phyloP scores from a whole-genome alignment of 495 filamentous ascomycete species.

The Lentithecium fluviatile region DNA sequence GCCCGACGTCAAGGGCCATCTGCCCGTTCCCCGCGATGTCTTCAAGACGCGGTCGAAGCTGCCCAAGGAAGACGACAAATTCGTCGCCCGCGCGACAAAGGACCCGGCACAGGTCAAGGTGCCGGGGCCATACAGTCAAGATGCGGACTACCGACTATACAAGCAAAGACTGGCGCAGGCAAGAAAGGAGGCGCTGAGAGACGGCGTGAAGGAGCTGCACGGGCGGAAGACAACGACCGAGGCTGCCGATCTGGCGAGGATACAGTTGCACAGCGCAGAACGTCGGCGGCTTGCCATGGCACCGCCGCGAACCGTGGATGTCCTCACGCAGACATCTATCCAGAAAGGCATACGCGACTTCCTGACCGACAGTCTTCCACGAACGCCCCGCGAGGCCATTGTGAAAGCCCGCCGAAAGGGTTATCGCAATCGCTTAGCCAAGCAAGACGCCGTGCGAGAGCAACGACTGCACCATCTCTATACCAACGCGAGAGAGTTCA shows the following conservation, averaged over 20 bases:
- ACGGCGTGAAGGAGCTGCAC: conserved; percentile 60
- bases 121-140: conserved; percentile 6
- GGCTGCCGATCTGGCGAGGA: conserved; percentile 39
- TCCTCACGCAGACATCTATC: conserved; percentile 55
- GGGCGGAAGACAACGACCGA: conserved; percentile 54
- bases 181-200: conserved; percentile 61
- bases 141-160: conserved; percentile 57
- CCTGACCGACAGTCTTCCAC: conserved; percentile 44
- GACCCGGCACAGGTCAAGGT: conserved; percentile 26
- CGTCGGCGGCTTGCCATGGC: conserved; percentile 50
- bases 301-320: conserved; percentile 60
- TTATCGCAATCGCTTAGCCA: conserved; percentile 42
- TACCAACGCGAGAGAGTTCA: conserved; percentile 63
- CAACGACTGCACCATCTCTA: conserved; percentile 61
- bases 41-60: conserved; percentile 51
- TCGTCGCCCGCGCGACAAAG: conserved; percentile 49
- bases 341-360: conserved; percentile 35
- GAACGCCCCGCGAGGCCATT: conserved; percentile 50
- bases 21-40: conserved; percentile 67
- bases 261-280: conserved; percentile 41
- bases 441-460: conserved; percentile 37
- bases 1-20: conserved; percentile 63
- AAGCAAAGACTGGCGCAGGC: conserved; percentile 60
- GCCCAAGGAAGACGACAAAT: conserved; percentile 52
- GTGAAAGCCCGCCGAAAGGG: conserved; percentile 48